These are phyloP conservation scores for Sporothrix schenckii DNA, from an alignment of 2,329 filamentous ascomycete genomes.

Conservation along the genomic window DNA sequence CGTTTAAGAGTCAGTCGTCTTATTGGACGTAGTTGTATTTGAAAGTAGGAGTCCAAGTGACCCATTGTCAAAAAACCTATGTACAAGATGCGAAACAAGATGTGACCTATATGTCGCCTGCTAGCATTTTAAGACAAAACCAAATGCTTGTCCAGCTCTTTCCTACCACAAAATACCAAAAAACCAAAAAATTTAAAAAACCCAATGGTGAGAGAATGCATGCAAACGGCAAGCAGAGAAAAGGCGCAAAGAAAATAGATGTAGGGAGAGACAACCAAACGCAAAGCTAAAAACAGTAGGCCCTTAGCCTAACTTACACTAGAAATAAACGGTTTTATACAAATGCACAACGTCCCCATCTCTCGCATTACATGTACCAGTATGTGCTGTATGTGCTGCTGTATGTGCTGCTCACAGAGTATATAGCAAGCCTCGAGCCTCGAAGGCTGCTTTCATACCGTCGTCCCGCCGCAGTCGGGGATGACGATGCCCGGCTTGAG, in stretches of 20 bases:
- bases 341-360: not conserved
- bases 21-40: not conserved
- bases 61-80: not conserved
- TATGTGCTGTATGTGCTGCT: not conserved
- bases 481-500: constrained; percentile 84
- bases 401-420: not conserved
- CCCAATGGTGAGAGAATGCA: not conserved
- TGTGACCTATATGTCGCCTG: too few species aligned
- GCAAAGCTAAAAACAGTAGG: not conserved
- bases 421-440: not conserved
- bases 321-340: constrained; percentile 7
- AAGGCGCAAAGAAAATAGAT: not conserved
- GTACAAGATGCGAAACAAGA: not conserved
- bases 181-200: not conserved
- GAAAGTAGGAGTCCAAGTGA: not conserved
- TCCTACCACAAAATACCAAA: not conserved
- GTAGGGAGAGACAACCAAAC: constrained; percentile 1
- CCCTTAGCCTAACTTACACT: not conserved
- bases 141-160: not conserved
- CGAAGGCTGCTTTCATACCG: constrained; percentile 47
- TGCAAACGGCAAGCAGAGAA: not conserved
- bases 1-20: not conserved
- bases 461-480: constrained; percentile 81
- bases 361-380: not conserved
- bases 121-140: too few species aligned